Conservation (phyloP, 2,329 filamentous ascomycete genomes). For the Monilinia vaccinii-corymbosi region DNA sequence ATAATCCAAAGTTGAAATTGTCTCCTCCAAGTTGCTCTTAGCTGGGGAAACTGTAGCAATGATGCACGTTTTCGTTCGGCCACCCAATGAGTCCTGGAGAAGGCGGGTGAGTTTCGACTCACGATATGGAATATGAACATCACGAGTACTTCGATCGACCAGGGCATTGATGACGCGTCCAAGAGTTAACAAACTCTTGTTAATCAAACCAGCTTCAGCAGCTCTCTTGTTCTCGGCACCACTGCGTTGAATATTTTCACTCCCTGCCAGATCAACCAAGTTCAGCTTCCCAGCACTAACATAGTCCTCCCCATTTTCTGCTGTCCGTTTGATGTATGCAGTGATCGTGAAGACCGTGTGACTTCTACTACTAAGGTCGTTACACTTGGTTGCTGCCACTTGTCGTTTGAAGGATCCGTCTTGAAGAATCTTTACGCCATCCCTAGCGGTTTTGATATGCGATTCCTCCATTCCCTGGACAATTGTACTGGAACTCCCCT, state of each 20-base stretch:
- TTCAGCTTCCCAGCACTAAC: conserved; percentile 91
- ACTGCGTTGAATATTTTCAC: conserved; percentile 94
- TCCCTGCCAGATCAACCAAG: conserved; percentile 90
- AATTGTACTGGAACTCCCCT: conserved; percentile 74
- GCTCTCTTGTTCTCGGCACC: conserved; percentile 98
- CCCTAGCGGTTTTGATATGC: conserved; percentile 75
- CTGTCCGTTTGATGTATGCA: conserved; percentile 73
- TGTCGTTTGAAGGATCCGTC: conserved; percentile 88
- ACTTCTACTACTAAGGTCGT: conserved; percentile 91
- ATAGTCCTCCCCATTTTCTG: conserved; percentile 80
- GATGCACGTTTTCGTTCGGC: conserved; percentile 95
- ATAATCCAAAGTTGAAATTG: conserved; percentile 95
- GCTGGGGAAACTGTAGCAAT: conserved; percentile 94
- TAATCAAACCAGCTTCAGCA: conserved; percentile 90
- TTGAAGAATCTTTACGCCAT: conserved; percentile 82
- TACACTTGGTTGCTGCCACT: conserved; percentile 99
- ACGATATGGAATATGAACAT: conserved; percentile 71
- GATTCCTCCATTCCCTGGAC: conserved; percentile 98
- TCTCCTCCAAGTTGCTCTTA: conserved; percentile 93
- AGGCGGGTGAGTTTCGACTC: conserved; percentile 95
- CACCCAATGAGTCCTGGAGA: conserved; percentile 91
- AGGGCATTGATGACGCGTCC: conserved; percentile 96
- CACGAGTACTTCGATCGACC: conserved; percentile 64
- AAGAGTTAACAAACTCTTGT: conserved; percentile 91
- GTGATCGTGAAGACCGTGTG: conserved; percentile 98